Evolutionary conservation across 2,329 filamentous ascomycete species (phyloP).

Genomic region (Alternaria incomplexa): DNA sequence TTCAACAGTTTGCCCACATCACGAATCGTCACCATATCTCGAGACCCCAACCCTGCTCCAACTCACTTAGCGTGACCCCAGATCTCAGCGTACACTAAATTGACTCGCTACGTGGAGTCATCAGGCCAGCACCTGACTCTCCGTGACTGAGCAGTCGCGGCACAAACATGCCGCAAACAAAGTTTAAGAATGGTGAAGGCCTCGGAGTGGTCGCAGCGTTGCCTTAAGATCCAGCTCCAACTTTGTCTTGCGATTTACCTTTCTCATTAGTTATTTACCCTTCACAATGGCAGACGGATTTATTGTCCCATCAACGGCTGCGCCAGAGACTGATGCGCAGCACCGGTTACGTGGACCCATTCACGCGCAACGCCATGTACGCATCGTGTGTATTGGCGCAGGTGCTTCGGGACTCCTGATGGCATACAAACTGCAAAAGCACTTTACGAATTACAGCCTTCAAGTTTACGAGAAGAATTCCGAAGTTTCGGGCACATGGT

Average conservation of each 20-base stretch:
- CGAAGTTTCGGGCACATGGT: constrained; percentile 59
- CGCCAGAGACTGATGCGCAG: constrained; percentile 33
- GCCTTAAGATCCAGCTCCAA: neutral
- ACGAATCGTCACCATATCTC: constrained; percentile 11
- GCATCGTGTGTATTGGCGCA: constrained; percentile 55
- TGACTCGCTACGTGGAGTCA: constrained; percentile 14
- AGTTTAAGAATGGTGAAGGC: constrained; percentile 6
- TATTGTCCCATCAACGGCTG: constrained; percentile 30
- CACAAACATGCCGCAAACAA: neutral
- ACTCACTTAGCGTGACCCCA: neutral
- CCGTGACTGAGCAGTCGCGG: neutral
- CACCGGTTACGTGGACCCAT: constrained; percentile 39
- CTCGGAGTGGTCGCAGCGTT: neutral
- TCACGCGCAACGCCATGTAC: constrained; percentile 44
- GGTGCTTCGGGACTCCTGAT: constrained; percentile 56
- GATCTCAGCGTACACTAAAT: neutral
- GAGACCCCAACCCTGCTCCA: neutral
- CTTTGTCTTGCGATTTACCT: neutral
- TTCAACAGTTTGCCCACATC: neutral
- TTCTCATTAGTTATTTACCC: neutral
- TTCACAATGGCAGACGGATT: constrained; percentile 27
- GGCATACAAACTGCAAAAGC: constrained; percentile 57
- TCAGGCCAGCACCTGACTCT: constrained; percentile 11
- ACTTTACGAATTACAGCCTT: constrained; percentile 52
- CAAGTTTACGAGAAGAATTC: constrained; percentile 58